Conservation (phyloP, 331 rosid species). For the Cucumis variabilis region DNA sequence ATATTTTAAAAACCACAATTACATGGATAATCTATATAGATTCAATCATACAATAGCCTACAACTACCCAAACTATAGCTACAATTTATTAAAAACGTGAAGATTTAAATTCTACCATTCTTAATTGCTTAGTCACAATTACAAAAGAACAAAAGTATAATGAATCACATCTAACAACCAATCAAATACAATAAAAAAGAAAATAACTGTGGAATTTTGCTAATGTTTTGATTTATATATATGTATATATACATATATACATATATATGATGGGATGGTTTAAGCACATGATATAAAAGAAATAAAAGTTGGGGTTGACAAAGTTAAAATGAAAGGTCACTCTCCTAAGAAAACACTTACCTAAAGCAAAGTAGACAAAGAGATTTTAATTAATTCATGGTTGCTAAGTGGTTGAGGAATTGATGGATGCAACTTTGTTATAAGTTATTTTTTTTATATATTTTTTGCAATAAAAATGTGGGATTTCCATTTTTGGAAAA, state of each 20-base stretch:
- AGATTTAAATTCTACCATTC: not conserved
- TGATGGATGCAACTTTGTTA: not conserved
- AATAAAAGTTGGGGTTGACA: not conserved
- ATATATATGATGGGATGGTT: too few relatives aligned
- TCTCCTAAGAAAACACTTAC: not conserved
- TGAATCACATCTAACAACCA: not conserved
- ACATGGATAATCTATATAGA: not conserved
- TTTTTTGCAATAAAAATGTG: slow-evolving; percentile 50
- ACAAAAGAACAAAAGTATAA: too few relatives aligned
- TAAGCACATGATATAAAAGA: not conserved
- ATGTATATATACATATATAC: too few relatives aligned
- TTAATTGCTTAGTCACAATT: too few relatives aligned
- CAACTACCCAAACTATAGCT: not conserved
- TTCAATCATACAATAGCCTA: not conserved
- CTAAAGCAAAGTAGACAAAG: not conserved
- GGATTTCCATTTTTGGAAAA: slow-evolving; percentile 20
- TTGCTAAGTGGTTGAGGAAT: slow-evolving; percentile 7
- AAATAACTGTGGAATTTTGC: not conserved
- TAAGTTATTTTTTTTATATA: slow-evolving; percentile 4
- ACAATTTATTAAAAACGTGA: not conserved
- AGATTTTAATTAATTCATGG: slow-evolving; percentile 9
- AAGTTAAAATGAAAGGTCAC: not conserved
- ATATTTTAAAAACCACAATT: too few relatives aligned
- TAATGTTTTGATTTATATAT: too few relatives aligned
- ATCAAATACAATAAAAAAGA: not conserved